A percentile compares a stretch with the other conserved stretches of the same genome.
Conservation (phyloP, 306 rosid genomes). For the Fragaria vesca region DNA sequence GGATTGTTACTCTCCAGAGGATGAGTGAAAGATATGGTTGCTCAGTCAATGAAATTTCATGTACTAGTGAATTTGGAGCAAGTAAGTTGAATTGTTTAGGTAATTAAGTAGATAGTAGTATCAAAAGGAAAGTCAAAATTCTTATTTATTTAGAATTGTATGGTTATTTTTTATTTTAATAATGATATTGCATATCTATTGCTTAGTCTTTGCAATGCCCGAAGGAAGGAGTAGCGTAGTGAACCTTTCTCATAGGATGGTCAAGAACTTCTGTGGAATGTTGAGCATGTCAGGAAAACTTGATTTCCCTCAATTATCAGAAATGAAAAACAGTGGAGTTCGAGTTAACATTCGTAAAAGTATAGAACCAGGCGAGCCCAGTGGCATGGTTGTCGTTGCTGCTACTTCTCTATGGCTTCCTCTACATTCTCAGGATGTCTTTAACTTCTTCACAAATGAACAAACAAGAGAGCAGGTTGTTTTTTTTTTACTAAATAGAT, state of each 20-base stretch:
- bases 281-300: slow-evolving; percentile 43
- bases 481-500: background rate
- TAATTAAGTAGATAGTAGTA: background rate
- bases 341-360: slow-evolving; percentile 38
- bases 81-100: slow-evolving; percentile 21
- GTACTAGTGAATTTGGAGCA: slow-evolving; percentile 29
- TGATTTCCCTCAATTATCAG: slow-evolving; percentile 46
- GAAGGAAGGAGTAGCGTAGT: slow-evolving; percentile 42
- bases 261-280: slow-evolving; percentile 45
- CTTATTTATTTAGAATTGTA: background rate
- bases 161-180: background rate
- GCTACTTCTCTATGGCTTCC: slow-evolving; percentile 67
- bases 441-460: slow-evolving; percentile 44
- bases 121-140: background rate
- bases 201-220: slow-evolving; percentile 34
- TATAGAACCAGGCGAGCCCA: slow-evolving; percentile 38
- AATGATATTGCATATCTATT: background rate
- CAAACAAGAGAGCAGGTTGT: slow-evolving; percentile 50
- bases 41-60: slow-evolving; percentile 14
- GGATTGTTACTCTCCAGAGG: slow-evolving; percentile 64
- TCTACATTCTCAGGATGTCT: slow-evolving; percentile 29
- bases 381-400: slow-evolving; percentile 43
- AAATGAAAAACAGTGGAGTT: slow-evolving; percentile 33
- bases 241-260: slow-evolving; percentile 57
- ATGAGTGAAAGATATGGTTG: slow-evolving; percentile 55